These are phyloP conservation scores for Dunaliella primolecta DNA, from an alignment of 139 green algal species.

Conservation along the genomic window DNA sequence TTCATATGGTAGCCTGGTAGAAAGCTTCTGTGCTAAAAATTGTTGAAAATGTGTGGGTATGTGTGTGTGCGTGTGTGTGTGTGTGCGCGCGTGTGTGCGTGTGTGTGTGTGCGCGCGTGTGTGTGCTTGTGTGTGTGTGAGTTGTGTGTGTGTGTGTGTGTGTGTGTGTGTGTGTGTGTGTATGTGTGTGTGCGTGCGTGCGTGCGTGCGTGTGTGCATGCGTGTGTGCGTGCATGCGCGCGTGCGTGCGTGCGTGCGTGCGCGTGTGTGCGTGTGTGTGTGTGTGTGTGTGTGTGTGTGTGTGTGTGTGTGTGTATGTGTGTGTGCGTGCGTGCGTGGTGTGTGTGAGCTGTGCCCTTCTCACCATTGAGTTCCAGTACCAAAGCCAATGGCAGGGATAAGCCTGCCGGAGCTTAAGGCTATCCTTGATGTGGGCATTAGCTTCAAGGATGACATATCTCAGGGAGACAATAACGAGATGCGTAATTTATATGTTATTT, in stretches of 20 bases:
- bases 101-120: conserved; percentile 20
- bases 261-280: neutral
- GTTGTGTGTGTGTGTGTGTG: conserved; percentile 9
- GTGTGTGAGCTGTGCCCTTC: neutral
- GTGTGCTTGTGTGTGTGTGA: conserved; percentile 15
- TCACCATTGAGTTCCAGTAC: neutral
- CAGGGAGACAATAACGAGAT: too few species aligned
- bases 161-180: too few species aligned
- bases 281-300: too few species aligned
- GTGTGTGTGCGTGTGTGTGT: conserved; percentile 13
- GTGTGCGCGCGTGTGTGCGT: conserved; percentile 8
- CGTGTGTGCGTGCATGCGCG: neutral
- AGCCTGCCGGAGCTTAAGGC: neutral
- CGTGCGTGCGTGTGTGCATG: conserved; percentile 14
- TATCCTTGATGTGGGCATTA: neutral
- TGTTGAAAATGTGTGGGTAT: conserved; percentile 6
- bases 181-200: conserved; percentile 18
- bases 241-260: neutral
- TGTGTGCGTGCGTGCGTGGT: conserved; percentile 20
- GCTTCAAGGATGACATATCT: neutral
- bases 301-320: conserved; percentile 13
- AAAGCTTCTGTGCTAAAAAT: too few species aligned
- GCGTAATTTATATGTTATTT: too few species aligned
- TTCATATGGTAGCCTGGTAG: too few species aligned
- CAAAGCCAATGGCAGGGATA: neutral